These are phyloP conservation scores for Diutina sp. DNA, from an alignment of 1,139 yeast species.

Conservation along the genomic window DNA sequence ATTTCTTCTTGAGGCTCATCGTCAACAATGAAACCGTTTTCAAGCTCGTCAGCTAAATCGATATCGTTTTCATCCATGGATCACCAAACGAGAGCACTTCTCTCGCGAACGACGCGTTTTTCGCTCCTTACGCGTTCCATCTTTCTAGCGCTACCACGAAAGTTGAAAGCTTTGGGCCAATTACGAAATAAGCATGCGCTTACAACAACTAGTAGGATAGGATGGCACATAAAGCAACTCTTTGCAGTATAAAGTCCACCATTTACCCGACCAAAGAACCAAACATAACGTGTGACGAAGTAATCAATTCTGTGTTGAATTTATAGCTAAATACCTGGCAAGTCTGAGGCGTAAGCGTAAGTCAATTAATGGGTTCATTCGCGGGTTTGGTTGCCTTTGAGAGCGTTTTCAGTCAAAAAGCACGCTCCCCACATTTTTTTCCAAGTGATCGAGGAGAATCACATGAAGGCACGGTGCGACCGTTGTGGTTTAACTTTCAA, in stretches of 20 bases:
- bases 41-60: constrained; percentile 1
- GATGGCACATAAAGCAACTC: background rate
- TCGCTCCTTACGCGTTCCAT: background rate
- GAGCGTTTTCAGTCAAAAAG: background rate
- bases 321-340: no score
- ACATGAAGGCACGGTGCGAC: background rate
- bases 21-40: background rate
- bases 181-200: background rate
- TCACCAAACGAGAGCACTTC: background rate
- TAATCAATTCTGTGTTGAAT: no score
- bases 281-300: no score
- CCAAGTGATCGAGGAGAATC: background rate
- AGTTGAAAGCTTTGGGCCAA: background rate
- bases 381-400: background rate
- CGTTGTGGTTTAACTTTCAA: background rate
- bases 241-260: background rate
- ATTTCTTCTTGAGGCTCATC: background rate
- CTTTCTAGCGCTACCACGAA: background rate
- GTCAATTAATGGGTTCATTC: background rate
- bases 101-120: background rate
- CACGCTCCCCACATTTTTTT: background rate
- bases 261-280: background rate
- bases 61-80: background rate
- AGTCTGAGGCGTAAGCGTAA: no score
- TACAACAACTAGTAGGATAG: background rate